A percentile compares a stretch with the other conserved stretches of the same genome.
Conservation (phyloP, 257 asterid species). For the Solanum chilense region DNA sequence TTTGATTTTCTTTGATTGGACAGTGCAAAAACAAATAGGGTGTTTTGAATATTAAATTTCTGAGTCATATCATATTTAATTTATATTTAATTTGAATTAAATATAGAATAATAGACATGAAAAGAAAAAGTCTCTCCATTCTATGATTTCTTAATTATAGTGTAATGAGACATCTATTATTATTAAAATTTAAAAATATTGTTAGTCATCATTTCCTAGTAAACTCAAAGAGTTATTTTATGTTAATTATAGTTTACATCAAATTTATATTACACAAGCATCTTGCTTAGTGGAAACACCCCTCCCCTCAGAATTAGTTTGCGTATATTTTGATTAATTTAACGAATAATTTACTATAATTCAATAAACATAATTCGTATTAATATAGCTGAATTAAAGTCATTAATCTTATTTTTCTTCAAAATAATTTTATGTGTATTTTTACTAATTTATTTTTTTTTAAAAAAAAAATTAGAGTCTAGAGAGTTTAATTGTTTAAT, state of each 20-base stretch:
- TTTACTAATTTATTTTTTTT: neutral
- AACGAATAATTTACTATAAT: accelerated
- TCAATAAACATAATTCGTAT: neutral
- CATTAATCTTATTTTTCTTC: neutral
- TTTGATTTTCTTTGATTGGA: neutral
- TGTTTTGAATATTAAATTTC: neutral
- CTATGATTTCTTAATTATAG: neutral
- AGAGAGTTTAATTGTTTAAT: neutral
- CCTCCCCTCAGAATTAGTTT: neutral
- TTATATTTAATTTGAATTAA: neutral
- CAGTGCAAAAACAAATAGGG: neutral
- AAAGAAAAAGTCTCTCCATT: neutral
- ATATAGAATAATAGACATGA: neutral
- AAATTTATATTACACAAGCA: too few species aligned
- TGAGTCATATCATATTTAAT: neutral
- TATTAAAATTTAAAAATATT: neutral
- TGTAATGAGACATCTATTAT: neutral
- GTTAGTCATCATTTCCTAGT: neutral
- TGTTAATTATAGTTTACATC: neutral
- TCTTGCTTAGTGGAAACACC: too few species aligned
- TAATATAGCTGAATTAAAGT: neutral
- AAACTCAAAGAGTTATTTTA: neutral
- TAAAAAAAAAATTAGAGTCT: neutral
- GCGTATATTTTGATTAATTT: neutral
- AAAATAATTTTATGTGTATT: neutral